These are phyloP conservation scores for Jatropha multifida DNA, from an alignment of 441 rosid genomes.

Conservation along the genomic window DNA sequence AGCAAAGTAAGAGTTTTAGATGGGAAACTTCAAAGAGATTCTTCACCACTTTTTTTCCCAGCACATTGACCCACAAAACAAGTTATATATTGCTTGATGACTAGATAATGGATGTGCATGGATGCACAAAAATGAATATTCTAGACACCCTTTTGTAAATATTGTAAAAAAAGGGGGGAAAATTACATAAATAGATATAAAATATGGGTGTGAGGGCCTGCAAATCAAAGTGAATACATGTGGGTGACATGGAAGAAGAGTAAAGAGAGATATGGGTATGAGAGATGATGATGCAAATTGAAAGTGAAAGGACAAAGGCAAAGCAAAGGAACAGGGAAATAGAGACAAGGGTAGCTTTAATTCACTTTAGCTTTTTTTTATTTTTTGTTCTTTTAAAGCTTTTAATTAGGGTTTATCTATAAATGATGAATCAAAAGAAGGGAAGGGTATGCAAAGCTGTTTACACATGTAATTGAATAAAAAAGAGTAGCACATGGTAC, in stretches of 20 bases:
- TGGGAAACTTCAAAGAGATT: conserved; percentile 86
- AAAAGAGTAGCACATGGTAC: conserved; percentile 37
- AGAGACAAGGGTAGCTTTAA: conserved; percentile 47
- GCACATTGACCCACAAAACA: conserved; percentile 61
- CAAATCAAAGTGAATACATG: conserved; percentile 42
- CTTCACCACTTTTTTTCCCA: conserved; percentile 85
- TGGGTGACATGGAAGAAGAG: conserved; percentile 35
- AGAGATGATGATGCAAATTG: conserved; percentile 23
- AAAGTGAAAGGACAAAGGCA: conserved; percentile 41
- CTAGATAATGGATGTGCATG: conserved; percentile 38
- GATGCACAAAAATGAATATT: conserved; percentile 40
- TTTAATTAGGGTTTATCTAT: conserved; percentile 29
- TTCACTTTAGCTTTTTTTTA: conserved; percentile 19
- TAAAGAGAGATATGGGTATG: conserved; percentile 21
- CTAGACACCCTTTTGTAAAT: conserved; percentile 32
- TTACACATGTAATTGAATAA: conserved; percentile 30
- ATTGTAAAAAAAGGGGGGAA: neutral
- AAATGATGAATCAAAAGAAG: conserved; percentile 36
- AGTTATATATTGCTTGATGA: conserved; percentile 28
- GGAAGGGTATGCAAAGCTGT: conserved; percentile 28
- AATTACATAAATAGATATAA: neutral
- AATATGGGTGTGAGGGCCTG: conserved; percentile 16
- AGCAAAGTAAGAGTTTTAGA: conserved; percentile 72
- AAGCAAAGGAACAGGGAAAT: conserved; percentile 50
- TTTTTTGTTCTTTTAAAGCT: neutral